Percentiles rank a stretch among this genome's conserved stretches.
Evolutionary conservation across 148 eudicot species (phyloP).

Genomic region (Rhododendron mucronatum): DNA sequence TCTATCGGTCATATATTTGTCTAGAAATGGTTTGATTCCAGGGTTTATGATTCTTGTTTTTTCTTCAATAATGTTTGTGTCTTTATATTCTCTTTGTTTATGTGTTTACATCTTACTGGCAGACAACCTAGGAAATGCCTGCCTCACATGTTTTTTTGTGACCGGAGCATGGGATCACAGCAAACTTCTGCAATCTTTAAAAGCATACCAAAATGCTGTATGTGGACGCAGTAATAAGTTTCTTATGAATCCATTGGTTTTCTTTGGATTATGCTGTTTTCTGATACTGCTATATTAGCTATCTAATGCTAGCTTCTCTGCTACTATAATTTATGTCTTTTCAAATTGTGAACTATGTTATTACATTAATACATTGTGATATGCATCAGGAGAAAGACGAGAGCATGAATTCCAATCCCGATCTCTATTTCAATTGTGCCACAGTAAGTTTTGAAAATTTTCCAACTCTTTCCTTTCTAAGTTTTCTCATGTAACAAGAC

Average conservation of each 20-base stretch:
- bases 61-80: not conserved
- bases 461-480: not conserved
- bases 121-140: conserved; percentile 97
- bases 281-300: not conserved
- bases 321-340: not conserved
- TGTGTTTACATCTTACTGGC: conserved; percentile 17
- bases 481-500: not conserved
- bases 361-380: conserved; percentile 22
- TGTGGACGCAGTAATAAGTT: conserved; percentile 25
- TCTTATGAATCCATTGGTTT: not conserved
- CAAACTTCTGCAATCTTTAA: conserved; percentile 72
- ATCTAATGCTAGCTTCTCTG: not conserved
- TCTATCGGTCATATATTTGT: not conserved
- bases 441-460: conserved; percentile 45
- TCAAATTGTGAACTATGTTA: not conserved
- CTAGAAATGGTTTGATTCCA: not conserved
- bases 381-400: conserved; percentile 80
- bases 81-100: conserved; percentile 3
- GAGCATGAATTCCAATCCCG: conserved; percentile 78
- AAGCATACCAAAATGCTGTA: conserved; percentile 96
- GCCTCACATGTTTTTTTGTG: conserved; percentile 82
- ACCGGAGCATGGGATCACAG: conserved; percentile 84
- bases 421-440: conserved; percentile 84
- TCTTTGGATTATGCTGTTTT: conserved; percentile 5
- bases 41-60: not conserved